phyloP scores from a whole-genome alignment of 352 stramenopile species.

The Paralagenidium karlingii region DNA sequence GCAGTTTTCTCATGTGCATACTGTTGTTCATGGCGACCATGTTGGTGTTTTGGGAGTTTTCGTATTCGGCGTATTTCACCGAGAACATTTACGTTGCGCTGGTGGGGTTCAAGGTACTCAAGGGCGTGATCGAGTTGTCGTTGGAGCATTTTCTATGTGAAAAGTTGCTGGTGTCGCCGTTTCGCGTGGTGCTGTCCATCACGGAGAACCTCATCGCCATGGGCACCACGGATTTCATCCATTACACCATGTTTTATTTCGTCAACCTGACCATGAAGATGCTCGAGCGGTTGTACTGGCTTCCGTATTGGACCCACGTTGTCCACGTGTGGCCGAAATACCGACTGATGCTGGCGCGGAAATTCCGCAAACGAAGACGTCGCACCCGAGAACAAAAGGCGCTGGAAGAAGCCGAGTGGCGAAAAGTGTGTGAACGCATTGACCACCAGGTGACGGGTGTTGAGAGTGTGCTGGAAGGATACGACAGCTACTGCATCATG shows the following conservation, averaged over 20 bases:
- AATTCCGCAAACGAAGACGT: conserved; percentile 48
- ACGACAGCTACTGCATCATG: conserved; percentile 85
- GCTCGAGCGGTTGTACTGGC: conserved; percentile 91
- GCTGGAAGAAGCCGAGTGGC: conserved; percentile 85
- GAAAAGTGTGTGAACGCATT: conserved; percentile 90
- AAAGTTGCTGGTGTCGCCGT: conserved; percentile 82
- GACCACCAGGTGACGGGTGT: conserved; percentile 88
- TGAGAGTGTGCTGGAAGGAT: conserved; percentile 87
- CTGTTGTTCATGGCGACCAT: conserved; percentile 78
- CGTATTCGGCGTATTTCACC: conserved; percentile 89
- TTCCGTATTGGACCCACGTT: conserved; percentile 74
- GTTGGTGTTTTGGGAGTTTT: conserved; percentile 95
- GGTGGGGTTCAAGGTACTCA: conserved; percentile 83
- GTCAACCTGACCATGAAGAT: conserved; percentile 88
- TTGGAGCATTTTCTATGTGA: conserved; percentile 85
- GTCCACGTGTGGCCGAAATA: conserved; percentile 84
- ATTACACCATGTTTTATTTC: conserved; percentile 92
- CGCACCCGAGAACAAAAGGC: conserved; percentile 89
- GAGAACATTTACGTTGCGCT: conserved; percentile 87
- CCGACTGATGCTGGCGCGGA: conserved; percentile 77
- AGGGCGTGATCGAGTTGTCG: conserved; percentile 70
- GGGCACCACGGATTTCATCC: conserved; percentile 90
- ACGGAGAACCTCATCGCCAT: conserved; percentile 92
- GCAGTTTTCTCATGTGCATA: conserved; percentile 82
- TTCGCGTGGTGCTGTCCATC: conserved; percentile 83